These are phyloP conservation scores for Ustilago bromivora DNA, from an alignment of 1,284 basidiomycete species.

Conservation along the genomic window DNA sequence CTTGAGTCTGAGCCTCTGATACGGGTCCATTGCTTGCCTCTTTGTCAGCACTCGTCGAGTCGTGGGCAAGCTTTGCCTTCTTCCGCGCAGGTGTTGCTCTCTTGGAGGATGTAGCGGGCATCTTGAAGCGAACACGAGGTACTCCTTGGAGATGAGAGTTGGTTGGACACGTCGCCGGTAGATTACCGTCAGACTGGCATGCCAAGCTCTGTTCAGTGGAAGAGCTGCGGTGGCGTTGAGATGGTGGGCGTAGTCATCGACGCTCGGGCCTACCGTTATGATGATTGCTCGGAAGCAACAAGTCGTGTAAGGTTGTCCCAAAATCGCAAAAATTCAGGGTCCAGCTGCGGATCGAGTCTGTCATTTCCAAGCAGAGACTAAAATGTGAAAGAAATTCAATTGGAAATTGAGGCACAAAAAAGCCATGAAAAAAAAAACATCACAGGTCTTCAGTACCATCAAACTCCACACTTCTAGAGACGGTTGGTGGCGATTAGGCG, in stretches of 20 bases:
- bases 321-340: conserved; percentile 12
- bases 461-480: neutral
- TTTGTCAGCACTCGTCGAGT: neutral
- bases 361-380: neutral
- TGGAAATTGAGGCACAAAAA: neutral
- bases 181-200: too few relatives aligned
- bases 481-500: conserved; percentile 12
- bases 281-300: conserved; percentile 1
- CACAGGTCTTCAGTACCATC: neutral
- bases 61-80: conserved; percentile 20
- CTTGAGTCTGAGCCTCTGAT: neutral
- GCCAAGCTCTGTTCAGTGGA: neutral
- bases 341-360: conserved; percentile 1
- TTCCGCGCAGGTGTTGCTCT: conserved; percentile 26
- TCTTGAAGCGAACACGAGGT: neutral
- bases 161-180: too few relatives aligned
- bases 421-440: neutral
- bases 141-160: too few relatives aligned
- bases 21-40: neutral
- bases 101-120: conserved; percentile 22
- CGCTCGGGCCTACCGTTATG: conserved; percentile 3
- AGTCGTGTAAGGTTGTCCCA: conserved; percentile 2
- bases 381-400: neutral
- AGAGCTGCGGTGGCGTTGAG: neutral
- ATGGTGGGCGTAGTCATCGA: neutral